Conservation (phyloP, 305 asterid species). For the Fraxinus velutina region DNA sequence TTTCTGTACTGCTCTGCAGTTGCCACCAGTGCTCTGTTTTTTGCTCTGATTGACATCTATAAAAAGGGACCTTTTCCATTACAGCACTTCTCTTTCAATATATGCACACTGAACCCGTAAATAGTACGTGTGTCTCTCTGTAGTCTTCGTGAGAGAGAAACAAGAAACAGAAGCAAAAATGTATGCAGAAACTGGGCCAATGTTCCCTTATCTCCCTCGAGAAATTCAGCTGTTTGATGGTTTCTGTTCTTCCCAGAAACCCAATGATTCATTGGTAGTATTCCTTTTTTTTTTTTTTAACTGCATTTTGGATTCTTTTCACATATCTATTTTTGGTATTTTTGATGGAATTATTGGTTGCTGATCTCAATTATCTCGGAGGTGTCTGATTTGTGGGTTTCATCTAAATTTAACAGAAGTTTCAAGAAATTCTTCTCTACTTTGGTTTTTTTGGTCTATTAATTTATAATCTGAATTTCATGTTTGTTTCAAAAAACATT, state of each 20-base stretch:
- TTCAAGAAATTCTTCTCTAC: not conserved
- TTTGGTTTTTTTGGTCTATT: not conserved
- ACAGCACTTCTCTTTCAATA: slow-evolving; percentile 27
- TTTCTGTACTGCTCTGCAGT: slow-evolving; percentile 17
- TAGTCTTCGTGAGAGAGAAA: slow-evolving; percentile 3
- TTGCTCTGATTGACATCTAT: slow-evolving; percentile 42
- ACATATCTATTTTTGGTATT: not conserved
- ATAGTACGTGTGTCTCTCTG: not conserved
- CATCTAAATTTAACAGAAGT: not conserved
- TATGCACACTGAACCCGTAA: not conserved
- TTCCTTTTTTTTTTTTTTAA: slow-evolving; percentile 1
- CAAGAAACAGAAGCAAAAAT: slow-evolving; percentile 31
- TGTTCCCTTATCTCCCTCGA: slow-evolving; percentile 62
- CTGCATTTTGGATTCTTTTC: slow-evolving; percentile 17
- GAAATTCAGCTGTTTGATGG: slow-evolving; percentile 58
- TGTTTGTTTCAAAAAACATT: not conserved
- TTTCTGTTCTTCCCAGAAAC: slow-evolving; percentile 47
- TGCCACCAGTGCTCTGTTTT: slow-evolving; percentile 30
- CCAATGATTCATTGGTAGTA: slow-evolving; percentile 57
- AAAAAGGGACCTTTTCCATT: slow-evolving; percentile 40
- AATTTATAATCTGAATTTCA: not conserved
- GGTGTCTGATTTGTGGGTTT: not conserved
- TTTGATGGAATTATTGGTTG: not conserved
- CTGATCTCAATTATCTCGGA: not conserved
- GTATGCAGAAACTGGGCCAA: slow-evolving; percentile 70